Base-by-base conservation (phyloP, 208 protist genomes). In the Phytomonas francai region DNA sequence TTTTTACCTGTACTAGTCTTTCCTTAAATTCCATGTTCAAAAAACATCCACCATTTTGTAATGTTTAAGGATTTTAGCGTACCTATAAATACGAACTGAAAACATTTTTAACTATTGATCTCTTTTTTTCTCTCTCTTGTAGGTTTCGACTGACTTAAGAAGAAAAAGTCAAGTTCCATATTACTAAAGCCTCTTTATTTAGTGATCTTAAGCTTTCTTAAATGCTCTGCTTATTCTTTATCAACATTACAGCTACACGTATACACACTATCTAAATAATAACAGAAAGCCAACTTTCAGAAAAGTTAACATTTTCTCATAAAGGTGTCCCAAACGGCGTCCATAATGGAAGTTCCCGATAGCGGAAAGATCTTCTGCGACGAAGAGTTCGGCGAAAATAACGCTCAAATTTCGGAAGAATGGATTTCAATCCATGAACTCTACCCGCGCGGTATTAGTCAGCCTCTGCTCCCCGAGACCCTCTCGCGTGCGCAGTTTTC, bases 351-450 rank as follows among this genome's bases (percentile, higher is more conserved):
- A 65, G 64, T 78, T 27, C 73, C 80, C 8, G 82, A 91, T 68
- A 88, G 78, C 68, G 65, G 67, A 59, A 89, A 83, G 68, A 57
- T 89, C 65, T 93, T 91, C 66, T 65, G 73, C 2, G 87, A 93
- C 65, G 78, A 74, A 22, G 76, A 86, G 6, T 93, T 93, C 45
- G 74, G 83, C 27, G 65, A 78, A 0, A 73, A 80, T 51, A 90
- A 90, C 67, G 71, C 68, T 11, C 74, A 86, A 63, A 75, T 93
- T 42, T 34, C 84, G 1, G 59, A 74, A 9, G 74, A 85, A 33
- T 93, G 88, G 84, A 66, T 86, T 2, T 80, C 79, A 3, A 90
- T 91, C 54, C 71, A 66, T 12, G 85, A 93, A 1, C 59, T 93
- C 59, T 93, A 93, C 66, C 85, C 88, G 12, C 60, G 61, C 1